Evolutionary conservation across 2,329 filamentous ascomycete species (phyloP).

Genomic region (Cercospora beticola): DNA sequence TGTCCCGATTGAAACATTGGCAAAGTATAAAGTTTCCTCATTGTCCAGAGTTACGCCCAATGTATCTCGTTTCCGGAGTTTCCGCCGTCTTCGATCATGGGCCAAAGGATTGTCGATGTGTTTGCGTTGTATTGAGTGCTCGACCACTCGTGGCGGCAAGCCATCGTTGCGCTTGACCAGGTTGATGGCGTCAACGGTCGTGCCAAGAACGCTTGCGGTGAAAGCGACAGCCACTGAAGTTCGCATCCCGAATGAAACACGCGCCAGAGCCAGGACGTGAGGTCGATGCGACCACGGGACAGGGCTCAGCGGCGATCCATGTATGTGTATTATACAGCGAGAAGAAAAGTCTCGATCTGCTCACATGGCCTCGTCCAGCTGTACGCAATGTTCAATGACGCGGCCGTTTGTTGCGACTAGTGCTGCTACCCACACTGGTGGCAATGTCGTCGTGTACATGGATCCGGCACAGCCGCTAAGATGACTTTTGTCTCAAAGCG

Average conservation of each 20-base stretch:
- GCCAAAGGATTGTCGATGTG: slow-evolving; percentile 47
- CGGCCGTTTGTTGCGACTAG: slow-evolving; percentile 7
- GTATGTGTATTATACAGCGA: not conserved
- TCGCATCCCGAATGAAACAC: slow-evolving; percentile 6
- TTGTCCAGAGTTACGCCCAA: slow-evolving; percentile 55
- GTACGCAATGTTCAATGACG: slow-evolving; percentile 14
- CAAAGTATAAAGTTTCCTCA: slow-evolving; percentile 60
- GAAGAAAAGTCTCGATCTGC: slow-evolving; percentile 1
- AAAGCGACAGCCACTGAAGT: slow-evolving; percentile 29
- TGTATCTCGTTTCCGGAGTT: slow-evolving; percentile 41
- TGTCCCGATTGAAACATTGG: slow-evolving; percentile 59
- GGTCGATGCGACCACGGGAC: not conserved
- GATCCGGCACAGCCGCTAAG: slow-evolving; percentile 2
- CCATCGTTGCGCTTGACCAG: slow-evolving; percentile 32
- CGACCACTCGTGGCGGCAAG: slow-evolving; percentile 47
- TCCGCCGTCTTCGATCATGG: slow-evolving; percentile 48
- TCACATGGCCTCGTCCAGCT: not conserved
- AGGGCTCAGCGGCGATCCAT: slow-evolving; percentile 7
- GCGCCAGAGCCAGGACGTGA: not conserved
- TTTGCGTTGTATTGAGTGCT: slow-evolving; percentile 53
- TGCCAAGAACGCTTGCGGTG: slow-evolving; percentile 29
- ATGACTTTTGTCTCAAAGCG: not conserved
- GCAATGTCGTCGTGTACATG: slow-evolving; percentile 8
- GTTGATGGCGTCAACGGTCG: slow-evolving; percentile 29
- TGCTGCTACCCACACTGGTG: slow-evolving; percentile 5